phyloP scores from a whole-genome alignment of 768 basidiomycete species.

The Tricholoma saponaceum region DNA sequence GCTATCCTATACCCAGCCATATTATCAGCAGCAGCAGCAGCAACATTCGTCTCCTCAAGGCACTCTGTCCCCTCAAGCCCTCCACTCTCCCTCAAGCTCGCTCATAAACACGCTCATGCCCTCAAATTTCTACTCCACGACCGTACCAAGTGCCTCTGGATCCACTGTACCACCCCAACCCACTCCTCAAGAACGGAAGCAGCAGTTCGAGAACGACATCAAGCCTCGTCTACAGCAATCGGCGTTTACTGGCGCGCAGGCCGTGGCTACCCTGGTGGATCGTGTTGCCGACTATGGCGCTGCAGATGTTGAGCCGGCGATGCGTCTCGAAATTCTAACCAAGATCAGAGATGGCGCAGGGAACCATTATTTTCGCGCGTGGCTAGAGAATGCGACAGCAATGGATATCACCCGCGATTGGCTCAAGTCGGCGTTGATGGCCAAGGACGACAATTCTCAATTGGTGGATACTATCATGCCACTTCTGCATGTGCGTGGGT shows the following conservation, averaged over 20 bases:
- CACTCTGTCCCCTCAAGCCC: conserved; percentile 66
- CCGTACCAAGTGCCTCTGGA: conserved; percentile 14
- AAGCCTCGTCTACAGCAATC: conserved; percentile 53
- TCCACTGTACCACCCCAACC: conserved; percentile 21
- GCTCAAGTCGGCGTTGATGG: conserved; percentile 66
- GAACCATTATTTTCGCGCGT: conserved; percentile 84
- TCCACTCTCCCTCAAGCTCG: conserved; percentile 54
- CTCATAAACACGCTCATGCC: conserved; percentile 35
- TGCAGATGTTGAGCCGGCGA: conserved; percentile 58
- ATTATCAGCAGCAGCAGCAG: conserved; percentile 28
- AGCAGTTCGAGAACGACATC: conserved; percentile 47
- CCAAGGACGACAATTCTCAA: conserved; percentile 44
- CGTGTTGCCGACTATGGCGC: conserved; percentile 58
- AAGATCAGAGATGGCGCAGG: conserved; percentile 81
- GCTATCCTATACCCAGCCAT: conserved; percentile 18
- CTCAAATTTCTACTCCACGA: conserved; percentile 29
- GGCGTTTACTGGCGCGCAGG: conserved; percentile 64
- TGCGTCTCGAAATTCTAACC: conserved; percentile 71
- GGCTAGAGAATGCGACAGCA: conserved; percentile 72
- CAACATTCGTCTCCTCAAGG: conserved; percentile 42
- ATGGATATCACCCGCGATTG: conserved; percentile 81
- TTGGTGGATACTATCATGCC: conserved; percentile 81
- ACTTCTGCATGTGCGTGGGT: conserved; percentile 70
- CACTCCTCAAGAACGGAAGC: conserved; percentile 50
- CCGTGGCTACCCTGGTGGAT: conserved; percentile 58